These are phyloP conservation scores for Irpex sp. DNA, from an alignment of 1,284 basidiomycete species.

Conservation along the genomic window DNA sequence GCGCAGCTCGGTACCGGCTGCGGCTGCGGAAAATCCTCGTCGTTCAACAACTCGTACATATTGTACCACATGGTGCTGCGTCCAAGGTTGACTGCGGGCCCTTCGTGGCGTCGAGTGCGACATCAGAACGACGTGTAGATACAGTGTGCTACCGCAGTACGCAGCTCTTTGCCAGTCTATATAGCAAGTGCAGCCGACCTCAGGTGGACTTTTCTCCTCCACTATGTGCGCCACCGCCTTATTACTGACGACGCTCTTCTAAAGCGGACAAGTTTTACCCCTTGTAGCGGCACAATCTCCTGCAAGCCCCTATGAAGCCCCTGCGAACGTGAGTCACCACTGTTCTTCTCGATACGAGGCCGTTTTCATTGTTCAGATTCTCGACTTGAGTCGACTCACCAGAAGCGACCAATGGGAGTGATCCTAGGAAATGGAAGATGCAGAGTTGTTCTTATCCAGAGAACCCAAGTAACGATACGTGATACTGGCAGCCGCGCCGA, in stretches of 20 bases:
- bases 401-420: constrained; percentile 4
- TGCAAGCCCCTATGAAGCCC: background rate
- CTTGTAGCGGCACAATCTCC: background rate
- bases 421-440: constrained; percentile 10
- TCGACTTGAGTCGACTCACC: background rate
- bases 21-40: constrained; percentile 5
- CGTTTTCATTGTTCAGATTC: background rate
- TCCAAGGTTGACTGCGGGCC: background rate
- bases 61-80: background rate
- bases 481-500: background rate
- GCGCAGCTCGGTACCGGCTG: background rate
- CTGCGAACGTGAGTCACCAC: constrained; percentile 1
- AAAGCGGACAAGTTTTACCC: background rate
- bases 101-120: background rate
- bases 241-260: background rate
- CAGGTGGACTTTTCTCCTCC: background rate
- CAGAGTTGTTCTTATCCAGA: background rate
- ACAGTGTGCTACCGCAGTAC: background rate
- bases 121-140: background rate
- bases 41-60: constrained; percentile 1
- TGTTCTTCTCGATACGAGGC: background rate
- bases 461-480: background rate
- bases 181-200: background rate
- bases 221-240: background rate
- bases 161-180: background rate